phyloP scores from a whole-genome alignment of 257 asterid species.

The Solanum medicagineum region DNA sequence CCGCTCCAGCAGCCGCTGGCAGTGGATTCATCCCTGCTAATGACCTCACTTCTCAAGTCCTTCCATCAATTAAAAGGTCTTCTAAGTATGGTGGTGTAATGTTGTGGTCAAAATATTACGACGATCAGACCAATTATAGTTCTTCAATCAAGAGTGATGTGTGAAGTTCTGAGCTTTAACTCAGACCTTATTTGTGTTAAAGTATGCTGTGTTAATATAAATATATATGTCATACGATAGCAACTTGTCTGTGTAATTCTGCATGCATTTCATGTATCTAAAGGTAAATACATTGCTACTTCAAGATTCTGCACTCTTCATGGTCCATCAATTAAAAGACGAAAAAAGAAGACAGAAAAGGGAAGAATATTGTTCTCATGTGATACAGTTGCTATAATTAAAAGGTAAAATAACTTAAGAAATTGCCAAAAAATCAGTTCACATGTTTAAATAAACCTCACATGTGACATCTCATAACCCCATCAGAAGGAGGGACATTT shows the following conservation, averaged over 20 bases:
- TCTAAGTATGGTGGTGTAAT: constrained; percentile 1
- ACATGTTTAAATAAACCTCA: not conserved
- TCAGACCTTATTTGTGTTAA: not conserved
- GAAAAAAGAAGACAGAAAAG: not conserved
- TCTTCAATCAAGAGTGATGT: constrained; percentile 1
- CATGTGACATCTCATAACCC: not conserved
- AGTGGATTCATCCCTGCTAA: constrained; percentile 1
- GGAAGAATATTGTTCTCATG: not conserved
- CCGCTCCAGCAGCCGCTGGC: not conserved
- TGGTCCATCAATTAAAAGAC: not conserved
- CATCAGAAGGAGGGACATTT: not conserved
- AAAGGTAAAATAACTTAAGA: not conserved
- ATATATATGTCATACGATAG: not conserved
- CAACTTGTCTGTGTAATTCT: not conserved
- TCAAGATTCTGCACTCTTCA: not conserved
- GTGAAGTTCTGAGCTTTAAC: not conserved
- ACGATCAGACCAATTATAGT: not conserved
- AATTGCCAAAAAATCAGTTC: not conserved
- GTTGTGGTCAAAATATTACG: constrained; percentile 1
- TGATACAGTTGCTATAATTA: not conserved
- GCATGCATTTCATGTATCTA: not conserved
- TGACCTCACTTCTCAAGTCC: not conserved
- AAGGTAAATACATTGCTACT: not conserved
- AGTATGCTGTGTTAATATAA: not conserved
- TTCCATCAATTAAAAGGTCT: not conserved